These are phyloP conservation scores for Mikania micrantha DNA, from an alignment of 129 eudicot genomes.

Conservation along the genomic window DNA sequence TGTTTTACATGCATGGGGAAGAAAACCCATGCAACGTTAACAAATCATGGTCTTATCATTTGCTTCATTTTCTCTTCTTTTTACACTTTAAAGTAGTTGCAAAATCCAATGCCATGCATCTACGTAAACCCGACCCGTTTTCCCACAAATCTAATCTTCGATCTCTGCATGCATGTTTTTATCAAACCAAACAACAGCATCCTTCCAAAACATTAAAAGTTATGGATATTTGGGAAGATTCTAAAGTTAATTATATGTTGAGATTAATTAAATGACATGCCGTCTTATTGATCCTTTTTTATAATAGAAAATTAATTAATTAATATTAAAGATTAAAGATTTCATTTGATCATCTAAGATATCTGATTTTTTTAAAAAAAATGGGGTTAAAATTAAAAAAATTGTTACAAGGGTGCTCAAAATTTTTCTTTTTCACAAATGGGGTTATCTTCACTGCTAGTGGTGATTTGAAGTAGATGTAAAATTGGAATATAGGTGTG, in stretches of 20 bases:
- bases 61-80: slow-evolving; percentile 21
- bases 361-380: no score
- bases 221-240: not conserved
- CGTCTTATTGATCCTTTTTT: not conserved
- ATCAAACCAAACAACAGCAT: slow-evolving; percentile 26
- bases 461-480: no score
- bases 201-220: slow-evolving; percentile 21
- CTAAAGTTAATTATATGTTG: not conserved
- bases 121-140: slow-evolving; percentile 6
- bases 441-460: no score
- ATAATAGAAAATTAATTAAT: not conserved
- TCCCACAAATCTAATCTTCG: not conserved
- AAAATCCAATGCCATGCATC: slow-evolving; percentile 18
- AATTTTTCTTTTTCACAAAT: no score
- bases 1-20: slow-evolving; percentile 23
- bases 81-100: slow-evolving; percentile 18
- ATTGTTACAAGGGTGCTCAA: no score
- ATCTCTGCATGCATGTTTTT: slow-evolving; percentile 1
- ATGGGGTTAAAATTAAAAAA: no score
- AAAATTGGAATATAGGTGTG: no score
- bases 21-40: slow-evolving; percentile 33
- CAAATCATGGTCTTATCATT: slow-evolving; percentile 31
- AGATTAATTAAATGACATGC: not conserved
- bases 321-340: not conserved
- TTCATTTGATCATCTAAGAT: not conserved